A percentile compares a stretch with the other conserved stretches of the same genome.
Evolutionary conservation across 2,329 filamentous ascomycete genomes (phyloP).

Genomic region (Hypoxylon sp.): DNA sequence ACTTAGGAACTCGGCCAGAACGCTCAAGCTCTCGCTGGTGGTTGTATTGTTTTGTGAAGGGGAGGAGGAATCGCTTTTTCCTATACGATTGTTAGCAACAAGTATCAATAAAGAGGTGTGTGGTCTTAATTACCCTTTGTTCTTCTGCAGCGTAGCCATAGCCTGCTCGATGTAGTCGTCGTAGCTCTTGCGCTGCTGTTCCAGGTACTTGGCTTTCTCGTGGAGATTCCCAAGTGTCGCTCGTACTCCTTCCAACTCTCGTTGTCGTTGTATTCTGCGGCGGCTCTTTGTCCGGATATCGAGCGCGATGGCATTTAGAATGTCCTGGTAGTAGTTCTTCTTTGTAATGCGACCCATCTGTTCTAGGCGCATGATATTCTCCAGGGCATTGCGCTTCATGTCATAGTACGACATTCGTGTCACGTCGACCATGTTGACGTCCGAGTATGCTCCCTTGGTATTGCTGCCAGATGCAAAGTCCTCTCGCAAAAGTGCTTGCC

Average conservation of each 20-base stretch:
- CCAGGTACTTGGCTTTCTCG: slow-evolving; percentile 91
- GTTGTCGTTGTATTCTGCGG: slow-evolving; percentile 89
- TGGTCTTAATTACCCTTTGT: slow-evolving; percentile 78
- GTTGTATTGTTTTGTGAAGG: slow-evolving; percentile 99
- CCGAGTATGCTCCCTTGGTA: slow-evolving; percentile 89
- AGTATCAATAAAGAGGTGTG: slow-evolving; percentile 1
- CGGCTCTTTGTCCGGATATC: slow-evolving; percentile 98
- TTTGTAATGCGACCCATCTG: slow-evolving; percentile 88
- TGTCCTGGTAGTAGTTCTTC: slow-evolving; percentile 94
- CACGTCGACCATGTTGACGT: slow-evolving; percentile 89
- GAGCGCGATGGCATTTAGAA: slow-evolving; percentile 96
- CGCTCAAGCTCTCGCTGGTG: slow-evolving; percentile 96
- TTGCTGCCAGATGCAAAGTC: slow-evolving; percentile 80
- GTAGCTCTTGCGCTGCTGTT: slow-evolving; percentile 96
- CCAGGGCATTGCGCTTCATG: slow-evolving; percentile 91
- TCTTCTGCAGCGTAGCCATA: slow-evolving; percentile 96
- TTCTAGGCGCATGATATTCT: slow-evolving; percentile 94
- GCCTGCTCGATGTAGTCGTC: slow-evolving; percentile 99
- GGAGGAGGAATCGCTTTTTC: slow-evolving; percentile 93
- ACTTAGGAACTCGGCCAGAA: slow-evolving; percentile 93
- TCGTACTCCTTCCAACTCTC: slow-evolving; percentile 88
- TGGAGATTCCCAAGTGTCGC: slow-evolving; percentile 82
- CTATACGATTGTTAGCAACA: slow-evolving; percentile 59
- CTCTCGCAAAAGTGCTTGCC: slow-evolving; percentile 84
- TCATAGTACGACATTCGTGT: slow-evolving; percentile 91